These are phyloP conservation scores for Barbarea vulgaris DNA, from an alignment of 345 rosid genomes.

Conservation along the genomic window DNA sequence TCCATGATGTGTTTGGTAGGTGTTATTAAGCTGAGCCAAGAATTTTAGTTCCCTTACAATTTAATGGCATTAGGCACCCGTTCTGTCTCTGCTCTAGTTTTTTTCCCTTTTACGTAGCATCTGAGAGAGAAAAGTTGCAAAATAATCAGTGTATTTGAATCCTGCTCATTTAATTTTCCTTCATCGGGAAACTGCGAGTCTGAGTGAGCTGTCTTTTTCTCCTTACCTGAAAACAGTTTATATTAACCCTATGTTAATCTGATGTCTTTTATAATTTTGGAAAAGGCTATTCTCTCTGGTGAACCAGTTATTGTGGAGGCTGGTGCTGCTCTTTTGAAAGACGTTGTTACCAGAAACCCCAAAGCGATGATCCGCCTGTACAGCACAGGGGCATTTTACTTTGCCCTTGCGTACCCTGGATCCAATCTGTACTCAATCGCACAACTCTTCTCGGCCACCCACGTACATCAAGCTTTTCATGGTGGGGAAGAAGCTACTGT, in stretches of 20 bases:
- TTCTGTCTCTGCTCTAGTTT: constrained; percentile 10
- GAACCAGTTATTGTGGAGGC: constrained; percentile 97
- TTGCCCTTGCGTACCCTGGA: constrained; percentile 97
- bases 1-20: constrained; percentile 20
- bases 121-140: constrained; percentile 9
- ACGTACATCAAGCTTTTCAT: constrained; percentile 98
- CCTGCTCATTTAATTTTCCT: not conserved
- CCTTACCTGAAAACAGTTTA: constrained; percentile 21
- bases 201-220: not conserved
- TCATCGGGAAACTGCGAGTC: not conserved
- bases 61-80: not conserved
- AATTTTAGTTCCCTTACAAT: not conserved
- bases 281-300: constrained; percentile 91
- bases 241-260: constrained; percentile 5
- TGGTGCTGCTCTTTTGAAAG: constrained; percentile 91
- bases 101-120: not conserved
- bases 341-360: constrained; percentile 95
- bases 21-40: constrained; percentile 3
- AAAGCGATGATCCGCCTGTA: constrained; percentile 97
- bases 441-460: constrained; percentile 89
- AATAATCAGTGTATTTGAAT: constrained; percentile 14
- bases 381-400: constrained; percentile 95
- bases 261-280: constrained; percentile 18
- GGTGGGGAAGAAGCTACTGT: constrained; percentile 99
- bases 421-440: constrained; percentile 90